These are phyloP conservation scores for Mangifera indica DNA, from an alignment of 345 rosid genomes.

Conservation along the genomic window DNA sequence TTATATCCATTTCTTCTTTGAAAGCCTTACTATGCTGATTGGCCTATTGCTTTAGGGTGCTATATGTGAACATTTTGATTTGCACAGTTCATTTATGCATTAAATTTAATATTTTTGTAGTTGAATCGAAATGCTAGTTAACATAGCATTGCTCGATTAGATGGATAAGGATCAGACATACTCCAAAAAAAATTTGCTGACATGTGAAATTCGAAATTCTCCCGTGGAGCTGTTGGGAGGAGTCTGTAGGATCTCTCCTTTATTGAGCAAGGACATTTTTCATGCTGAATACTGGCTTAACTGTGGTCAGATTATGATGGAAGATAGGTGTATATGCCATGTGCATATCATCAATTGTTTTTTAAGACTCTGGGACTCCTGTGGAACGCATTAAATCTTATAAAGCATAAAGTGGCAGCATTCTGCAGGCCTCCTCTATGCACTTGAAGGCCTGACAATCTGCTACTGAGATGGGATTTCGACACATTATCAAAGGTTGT, in stretches of 20 bases:
- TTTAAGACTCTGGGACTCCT: not conserved
- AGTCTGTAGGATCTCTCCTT: not conserved
- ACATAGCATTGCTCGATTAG: not conserved
- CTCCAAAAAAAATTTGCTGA: not conserved
- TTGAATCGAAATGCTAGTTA: not conserved
- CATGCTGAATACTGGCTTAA: not conserved
- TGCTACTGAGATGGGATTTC: not conserved
- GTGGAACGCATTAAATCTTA: not conserved
- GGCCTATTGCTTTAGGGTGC: not conserved
- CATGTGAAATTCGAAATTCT: not conserved
- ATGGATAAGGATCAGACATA: not conserved
- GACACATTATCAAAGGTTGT: not conserved
- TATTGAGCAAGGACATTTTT: not conserved
- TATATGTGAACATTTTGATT: not conserved
- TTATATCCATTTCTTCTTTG: not conserved
- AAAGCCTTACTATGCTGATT: not conserved
- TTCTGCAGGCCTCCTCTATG: not conserved
- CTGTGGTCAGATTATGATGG: not conserved
- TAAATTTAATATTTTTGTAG: not conserved
- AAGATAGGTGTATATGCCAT: not conserved
- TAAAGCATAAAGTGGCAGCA: not conserved
- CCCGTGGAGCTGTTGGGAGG: conserved; percentile 2
- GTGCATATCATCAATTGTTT: not conserved
- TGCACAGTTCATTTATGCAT: not conserved
- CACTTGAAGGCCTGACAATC: not conserved